phyloP scores from a whole-genome alignment of 257 asterid species.

The Jasminum sambac region DNA sequence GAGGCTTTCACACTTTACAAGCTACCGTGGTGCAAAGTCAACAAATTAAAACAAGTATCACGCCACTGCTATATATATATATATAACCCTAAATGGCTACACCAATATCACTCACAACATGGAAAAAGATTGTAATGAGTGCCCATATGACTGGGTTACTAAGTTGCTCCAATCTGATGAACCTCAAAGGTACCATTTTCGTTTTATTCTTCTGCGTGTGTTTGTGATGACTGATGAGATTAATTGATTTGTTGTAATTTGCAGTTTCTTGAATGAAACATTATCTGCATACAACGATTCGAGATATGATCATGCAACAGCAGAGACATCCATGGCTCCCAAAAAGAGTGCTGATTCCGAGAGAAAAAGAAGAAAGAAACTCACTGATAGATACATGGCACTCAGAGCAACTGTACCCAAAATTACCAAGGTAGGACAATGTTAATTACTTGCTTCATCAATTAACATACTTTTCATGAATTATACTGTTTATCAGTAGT shows the following conservation, averaged over 20 bases:
- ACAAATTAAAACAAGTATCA: no score
- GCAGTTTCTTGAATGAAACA: slow-evolving; percentile 49
- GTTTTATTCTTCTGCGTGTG: not conserved
- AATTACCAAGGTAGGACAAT: slow-evolving; percentile 48
- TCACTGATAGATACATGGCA: slow-evolving; percentile 60
- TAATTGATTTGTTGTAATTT: not conserved
- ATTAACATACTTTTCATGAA: no score
- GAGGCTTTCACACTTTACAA: no score
- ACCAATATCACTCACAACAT: no score
- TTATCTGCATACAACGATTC: slow-evolving; percentile 52
- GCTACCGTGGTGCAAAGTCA: no score
- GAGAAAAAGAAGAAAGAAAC: slow-evolving; percentile 68
- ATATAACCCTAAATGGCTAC: no score
- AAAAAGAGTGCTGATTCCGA: slow-evolving; percentile 59
- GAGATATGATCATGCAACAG: slow-evolving; percentile 64
- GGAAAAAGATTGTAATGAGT: slow-evolving; percentile 39
- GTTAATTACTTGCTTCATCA: not conserved
- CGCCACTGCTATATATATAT: no score
- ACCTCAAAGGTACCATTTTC: slow-evolving; percentile 34
- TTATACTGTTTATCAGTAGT: no score
- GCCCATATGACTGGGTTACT: slow-evolving; percentile 39
- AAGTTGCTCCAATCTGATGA: slow-evolving; percentile 40
- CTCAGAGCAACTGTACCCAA: slow-evolving; percentile 73
- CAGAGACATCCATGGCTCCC: slow-evolving; percentile 40
- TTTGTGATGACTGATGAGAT: not conserved